Evolutionary conservation across 2,329 filamentous ascomycete species (phyloP), one percentile per base, ranked within the genome.

Genomic region (Pseudofabraea citricarpa): DNA sequence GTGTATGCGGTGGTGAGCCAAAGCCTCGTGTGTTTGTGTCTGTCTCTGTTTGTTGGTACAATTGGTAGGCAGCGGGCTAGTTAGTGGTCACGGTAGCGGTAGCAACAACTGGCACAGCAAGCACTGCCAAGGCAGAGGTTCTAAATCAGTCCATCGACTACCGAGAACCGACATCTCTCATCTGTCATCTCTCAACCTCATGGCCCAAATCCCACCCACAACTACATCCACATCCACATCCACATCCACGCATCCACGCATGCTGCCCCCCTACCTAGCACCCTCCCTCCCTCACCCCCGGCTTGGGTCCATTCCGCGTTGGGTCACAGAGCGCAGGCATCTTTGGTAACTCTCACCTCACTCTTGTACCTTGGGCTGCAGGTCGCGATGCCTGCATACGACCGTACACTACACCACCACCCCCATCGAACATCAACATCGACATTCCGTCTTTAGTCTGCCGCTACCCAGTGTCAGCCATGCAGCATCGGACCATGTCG

Each of bases 401-500:
- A n/a, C n/a, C n/a, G n/a, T n/a, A 12, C 27, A 31, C 27, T 15
- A n/a, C 13, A 31, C 27, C 27, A 15, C 10, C 6, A 31, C 13
- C 27, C 27, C 27, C 16, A n/a, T n/a, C n/a, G n/a, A n/a, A 31
- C 27, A 31, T 15, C 27, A n/a, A 15, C 27, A 31, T 4, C 27
- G 27, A 31, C 27, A 13, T 31, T 31, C 27, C 27, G 27, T 31
- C 27, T 31, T 31, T 31, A 31, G 27, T 15, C 13, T 15, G 16
- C 27, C 13, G 8, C 13, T 27, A 27, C 24, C n/a, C 24, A 27
- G 24, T 27, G 24, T 27, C 8, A 27, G 24, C 24, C 24, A 27
- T 27, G 27, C 27, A 31, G 27, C 6, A 31, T 31, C 27, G 27
- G 27, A 31, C 27, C 27, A 31, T 41, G 33, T 41, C 29, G 44